These are phyloP conservation scores for Saxispiralis lemnorum DNA, from an alignment of 495 filamentous ascomycete genomes.

Conservation along the genomic window DNA sequence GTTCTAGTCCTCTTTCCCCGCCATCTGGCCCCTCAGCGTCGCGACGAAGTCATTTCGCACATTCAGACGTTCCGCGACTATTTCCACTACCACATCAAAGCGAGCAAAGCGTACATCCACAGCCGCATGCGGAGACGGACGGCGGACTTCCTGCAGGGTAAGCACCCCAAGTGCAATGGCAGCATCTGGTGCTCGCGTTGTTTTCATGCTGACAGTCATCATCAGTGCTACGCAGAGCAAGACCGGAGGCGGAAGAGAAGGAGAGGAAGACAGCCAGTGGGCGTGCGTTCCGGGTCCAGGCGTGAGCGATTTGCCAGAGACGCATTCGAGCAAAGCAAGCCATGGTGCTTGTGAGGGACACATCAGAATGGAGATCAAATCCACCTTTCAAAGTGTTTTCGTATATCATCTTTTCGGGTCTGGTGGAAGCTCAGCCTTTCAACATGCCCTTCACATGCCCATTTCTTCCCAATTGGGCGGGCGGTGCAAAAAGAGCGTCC, in stretches of 20 bases:
- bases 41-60: conserved; percentile 89
- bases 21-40: conserved; percentile 73
- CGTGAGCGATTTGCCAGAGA: too few relatives aligned
- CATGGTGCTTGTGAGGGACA: too few relatives aligned
- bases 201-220: conserved; percentile 18
- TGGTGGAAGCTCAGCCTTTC: too few relatives aligned
- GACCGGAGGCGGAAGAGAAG: conserved; percentile 90
- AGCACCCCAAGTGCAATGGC: conserved; percentile 4
- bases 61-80: conserved; percentile 99
- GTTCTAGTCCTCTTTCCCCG: conserved; percentile 76
- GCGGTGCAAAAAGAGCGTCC: too few relatives aligned
- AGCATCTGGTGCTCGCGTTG: not conserved
- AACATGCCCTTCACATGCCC: too few relatives aligned
- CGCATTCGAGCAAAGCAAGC: too few relatives aligned
- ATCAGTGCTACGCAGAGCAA: conserved; percentile 69
- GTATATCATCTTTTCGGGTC: too few relatives aligned
- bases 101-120: conserved; percentile 87
- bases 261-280: conserved; percentile 97
- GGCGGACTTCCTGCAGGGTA: conserved; percentile 93
- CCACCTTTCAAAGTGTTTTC: too few relatives aligned
- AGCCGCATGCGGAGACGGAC: conserved; percentile 91
- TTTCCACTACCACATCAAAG: conserved; percentile 99
- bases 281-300: conserved; percentile 48
- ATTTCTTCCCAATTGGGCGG: too few relatives aligned
- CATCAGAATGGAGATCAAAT: too few relatives aligned